Evolutionary conservation across 768 basidiomycete genomes (phyloP).

Genomic region (Podaxis carcinomalis): DNA sequence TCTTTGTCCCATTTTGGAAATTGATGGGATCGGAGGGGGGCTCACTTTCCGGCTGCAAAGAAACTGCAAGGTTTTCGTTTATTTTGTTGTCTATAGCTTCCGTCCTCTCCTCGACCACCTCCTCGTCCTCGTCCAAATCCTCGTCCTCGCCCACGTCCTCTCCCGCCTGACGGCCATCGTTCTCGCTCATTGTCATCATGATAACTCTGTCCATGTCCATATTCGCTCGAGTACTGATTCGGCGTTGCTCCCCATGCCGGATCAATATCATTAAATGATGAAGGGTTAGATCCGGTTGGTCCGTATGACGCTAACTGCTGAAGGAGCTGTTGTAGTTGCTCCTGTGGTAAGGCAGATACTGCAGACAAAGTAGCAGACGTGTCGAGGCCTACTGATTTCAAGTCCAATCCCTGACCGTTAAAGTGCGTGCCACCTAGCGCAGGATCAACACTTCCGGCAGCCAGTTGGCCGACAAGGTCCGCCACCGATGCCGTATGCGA

Average conservation of each 20-base stretch:
- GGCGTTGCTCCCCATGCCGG: conserved; percentile 35
- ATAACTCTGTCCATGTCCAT: conserved; percentile 47
- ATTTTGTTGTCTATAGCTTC: conserved; percentile 64
- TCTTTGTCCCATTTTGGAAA: conserved; percentile 33
- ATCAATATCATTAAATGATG: conserved; percentile 28
- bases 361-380: conserved; percentile 39
- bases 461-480: conserved; percentile 65
- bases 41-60: conserved; percentile 91
- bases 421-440: conserved; percentile 31
- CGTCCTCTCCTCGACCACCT: conserved; percentile 42
- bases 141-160: conserved; percentile 42
- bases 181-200: conserved; percentile 43
- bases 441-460: conserved; percentile 35
- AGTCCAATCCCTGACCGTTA: conserved; percentile 26
- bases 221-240: conserved; percentile 42
- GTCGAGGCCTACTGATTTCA: conserved; percentile 40
- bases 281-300: conserved; percentile 16
- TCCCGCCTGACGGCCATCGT: conserved; percentile 39
- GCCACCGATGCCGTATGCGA: conserved; percentile 49
- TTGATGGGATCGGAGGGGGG: conserved; percentile 41
- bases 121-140: conserved; percentile 59
- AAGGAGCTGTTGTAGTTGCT: conserved; percentile 63
- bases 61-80: conserved; percentile 90
- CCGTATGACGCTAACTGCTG: conserved; percentile 32
- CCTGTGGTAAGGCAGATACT: conserved; percentile 45